Conservation (phyloP, 352 stramenopile species). For the Phytopythium mirpurense region DNA sequence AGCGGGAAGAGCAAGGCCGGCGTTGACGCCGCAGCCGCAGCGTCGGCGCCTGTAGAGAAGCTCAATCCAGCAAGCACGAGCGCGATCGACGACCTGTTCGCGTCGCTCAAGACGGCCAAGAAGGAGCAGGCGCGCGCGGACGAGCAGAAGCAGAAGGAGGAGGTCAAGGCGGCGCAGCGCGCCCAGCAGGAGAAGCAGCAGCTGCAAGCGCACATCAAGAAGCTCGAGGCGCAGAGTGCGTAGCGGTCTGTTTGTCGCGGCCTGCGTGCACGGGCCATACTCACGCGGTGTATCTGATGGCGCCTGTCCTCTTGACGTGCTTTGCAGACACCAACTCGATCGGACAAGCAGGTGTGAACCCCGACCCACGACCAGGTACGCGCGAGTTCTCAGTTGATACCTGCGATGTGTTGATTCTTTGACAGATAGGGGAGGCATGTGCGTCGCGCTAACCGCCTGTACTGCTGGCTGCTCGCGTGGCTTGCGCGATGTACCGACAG, state of each 20-base stretch:
- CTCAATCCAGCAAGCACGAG: slow-evolving; percentile 31
- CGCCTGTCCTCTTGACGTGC: too few species aligned
- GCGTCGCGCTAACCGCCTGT: not conserved
- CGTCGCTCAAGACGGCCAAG: slow-evolving; percentile 70
- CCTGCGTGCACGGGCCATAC: too few species aligned
- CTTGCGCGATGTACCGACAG: slow-evolving; percentile 17
- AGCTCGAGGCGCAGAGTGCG: slow-evolving; percentile 76
- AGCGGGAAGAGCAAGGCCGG: slow-evolving; percentile 23
- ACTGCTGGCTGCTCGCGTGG: not conserved
- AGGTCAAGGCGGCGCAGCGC: slow-evolving; percentile 31
- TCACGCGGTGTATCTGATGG: not conserved
- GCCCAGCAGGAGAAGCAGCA: slow-evolving; percentile 56
- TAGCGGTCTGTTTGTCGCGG: not conserved
- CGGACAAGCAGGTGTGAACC: slow-evolving; percentile 45
- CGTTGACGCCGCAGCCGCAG: not conserved
- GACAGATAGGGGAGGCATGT: not conserved
- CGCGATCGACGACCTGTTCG: slow-evolving; percentile 81
- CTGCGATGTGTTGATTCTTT: not conserved
- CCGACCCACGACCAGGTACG: slow-evolving; percentile 68
- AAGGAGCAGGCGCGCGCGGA: slow-evolving; percentile 52
- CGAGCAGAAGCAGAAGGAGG: slow-evolving; percentile 47
- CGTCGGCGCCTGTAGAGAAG: not conserved
- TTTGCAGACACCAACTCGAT: slow-evolving; percentile 79
- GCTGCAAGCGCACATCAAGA: slow-evolving; percentile 76
- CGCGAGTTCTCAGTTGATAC: too few species aligned